Evolutionary conservation across 2,329 filamentous ascomycete species (phyloP).

Genomic region (Arthrobotrys megalospora): DNA sequence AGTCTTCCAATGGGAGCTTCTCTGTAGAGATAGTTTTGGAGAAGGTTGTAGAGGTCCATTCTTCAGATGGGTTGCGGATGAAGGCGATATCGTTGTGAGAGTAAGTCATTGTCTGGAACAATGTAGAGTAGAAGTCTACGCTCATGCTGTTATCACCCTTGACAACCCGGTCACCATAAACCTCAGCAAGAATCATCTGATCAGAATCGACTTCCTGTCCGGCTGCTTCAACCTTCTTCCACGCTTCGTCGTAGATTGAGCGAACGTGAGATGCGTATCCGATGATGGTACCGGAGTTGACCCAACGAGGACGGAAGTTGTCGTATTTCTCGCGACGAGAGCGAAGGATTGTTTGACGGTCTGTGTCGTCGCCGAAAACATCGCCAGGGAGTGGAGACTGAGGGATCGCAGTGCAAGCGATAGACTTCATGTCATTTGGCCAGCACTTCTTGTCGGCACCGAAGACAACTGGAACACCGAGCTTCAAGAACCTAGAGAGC

Average conservation of each 20-base stretch:
- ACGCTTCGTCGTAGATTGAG: slow-evolving; percentile 65
- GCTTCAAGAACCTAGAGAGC: slow-evolving; percentile 75
- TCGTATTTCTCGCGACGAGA: slow-evolving; percentile 63
- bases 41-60: slow-evolving; percentile 48
- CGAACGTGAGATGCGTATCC: slow-evolving; percentile 67
- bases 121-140: slow-evolving; percentile 62
- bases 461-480: slow-evolving; percentile 70
- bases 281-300: slow-evolving; percentile 71
- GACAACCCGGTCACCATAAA: slow-evolving; percentile 69
- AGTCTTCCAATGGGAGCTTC: slow-evolving; percentile 39
- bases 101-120: slow-evolving; percentile 61
- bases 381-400: slow-evolving; percentile 65
- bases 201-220: slow-evolving; percentile 68
- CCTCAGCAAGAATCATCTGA: slow-evolving; percentile 69
- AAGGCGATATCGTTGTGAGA: slow-evolving; percentile 60
- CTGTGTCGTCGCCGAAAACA: slow-evolving; percentile 68
- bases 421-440: slow-evolving; percentile 66
- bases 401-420: slow-evolving; percentile 69
- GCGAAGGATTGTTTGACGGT: slow-evolving; percentile 64
- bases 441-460: slow-evolving; percentile 70
- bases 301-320: slow-evolving; percentile 66
- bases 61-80: slow-evolving; percentile 44
- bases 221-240: slow-evolving; percentile 66
- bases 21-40: slow-evolving; percentile 30
- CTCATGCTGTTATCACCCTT: slow-evolving; percentile 66